Evolutionary conservation across 1,284 basidiomycete species (phyloP), one percentile per base, ranked within the genome.

Genomic region (Malassezia slooffiae): DNA sequence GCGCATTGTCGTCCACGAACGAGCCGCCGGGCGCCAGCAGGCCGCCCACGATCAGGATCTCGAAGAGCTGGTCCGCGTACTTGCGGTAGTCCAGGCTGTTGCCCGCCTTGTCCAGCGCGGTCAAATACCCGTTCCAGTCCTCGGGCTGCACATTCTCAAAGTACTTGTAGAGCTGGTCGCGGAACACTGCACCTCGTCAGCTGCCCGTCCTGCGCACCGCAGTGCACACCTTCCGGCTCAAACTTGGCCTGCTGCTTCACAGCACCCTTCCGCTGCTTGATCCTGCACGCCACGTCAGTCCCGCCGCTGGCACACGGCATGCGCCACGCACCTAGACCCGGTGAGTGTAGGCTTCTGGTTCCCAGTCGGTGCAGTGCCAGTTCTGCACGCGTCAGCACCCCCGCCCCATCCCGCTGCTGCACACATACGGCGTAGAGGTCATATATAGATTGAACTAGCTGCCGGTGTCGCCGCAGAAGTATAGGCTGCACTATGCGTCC

Each of bases 31-130:
- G 91, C 72, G 95, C 90, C 60, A 96, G 80, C 51, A 96, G 81
- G 29, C 88, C 87, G 40, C 90, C 90, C 65, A 87, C 82, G 62
- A 95, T 79, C 65, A 95, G 78, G 72, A 93, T 79, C 74, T 96
- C 90, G 72, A 93, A 95, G 61, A 96, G 81, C 50, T 82, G 79
- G 63, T 93, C 88, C 72, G 83, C 83, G 81, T 96, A 95, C 75
- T 90, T 91, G 72, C 89, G 41, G 22, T 38, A 47, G 34, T 47
- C 41, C 29, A 52, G 44, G 43, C 85, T 83, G 36, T 82, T 81
- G 46, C 87, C 89, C 52, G 88, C 89, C 73, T 84, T 83, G 44
- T 71, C 80, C 60, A 96, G 79, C 73, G 90, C 89, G 67, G 80
- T 79, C 31, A 83, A 75, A 68, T 82, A 81, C 16, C 78, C 76